Evolutionary conservation across 2,329 filamentous ascomycete genomes (phyloP).

Genomic region (Neonectria coccinea): DNA sequence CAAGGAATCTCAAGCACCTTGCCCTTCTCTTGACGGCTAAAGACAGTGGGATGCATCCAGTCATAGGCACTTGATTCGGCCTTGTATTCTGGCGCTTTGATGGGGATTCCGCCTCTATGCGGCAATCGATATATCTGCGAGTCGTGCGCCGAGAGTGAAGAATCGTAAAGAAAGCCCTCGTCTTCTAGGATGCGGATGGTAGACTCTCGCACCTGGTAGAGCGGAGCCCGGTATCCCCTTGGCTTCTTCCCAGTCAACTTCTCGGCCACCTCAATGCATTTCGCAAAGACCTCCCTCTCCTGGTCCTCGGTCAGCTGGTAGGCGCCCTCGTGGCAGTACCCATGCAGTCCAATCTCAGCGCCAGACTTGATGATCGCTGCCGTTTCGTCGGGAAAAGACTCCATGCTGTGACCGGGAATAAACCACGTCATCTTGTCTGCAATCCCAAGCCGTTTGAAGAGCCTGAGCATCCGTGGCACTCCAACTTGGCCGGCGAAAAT

Average conservation of each 20-base stretch:
- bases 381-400: slow-evolving; percentile 60
- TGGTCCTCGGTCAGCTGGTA: slow-evolving; percentile 58
- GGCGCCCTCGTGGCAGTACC: slow-evolving; percentile 61
- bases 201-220: slow-evolving; percentile 60
- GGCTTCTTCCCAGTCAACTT: slow-evolving; percentile 55
- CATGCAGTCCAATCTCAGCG: slow-evolving; percentile 61
- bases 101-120: too few species aligned
- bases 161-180: slow-evolving; percentile 59
- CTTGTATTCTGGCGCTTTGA: slow-evolving; percentile 45
- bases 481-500: slow-evolving; percentile 50
- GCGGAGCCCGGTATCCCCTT: slow-evolving; percentile 60
- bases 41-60: slow-evolving; percentile 5
- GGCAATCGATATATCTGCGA: slow-evolving; percentile 55
- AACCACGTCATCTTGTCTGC: slow-evolving; percentile 65
- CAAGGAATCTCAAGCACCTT: slow-evolving; percentile 58
- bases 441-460: slow-evolving; percentile 78
- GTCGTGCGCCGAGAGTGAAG: slow-evolving; percentile 59
- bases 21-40: too few species aligned
- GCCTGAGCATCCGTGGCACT: slow-evolving; percentile 60
- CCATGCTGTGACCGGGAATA: slow-evolving; percentile 60
- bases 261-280: slow-evolving; percentile 52
- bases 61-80: slow-evolving; percentile 56
- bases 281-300: slow-evolving; percentile 54
- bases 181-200: slow-evolving; percentile 58
- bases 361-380: slow-evolving; percentile 57